Evolutionary conservation across 1,139 yeast species (phyloP).

Genomic region (Suhomyces taliae): DNA sequence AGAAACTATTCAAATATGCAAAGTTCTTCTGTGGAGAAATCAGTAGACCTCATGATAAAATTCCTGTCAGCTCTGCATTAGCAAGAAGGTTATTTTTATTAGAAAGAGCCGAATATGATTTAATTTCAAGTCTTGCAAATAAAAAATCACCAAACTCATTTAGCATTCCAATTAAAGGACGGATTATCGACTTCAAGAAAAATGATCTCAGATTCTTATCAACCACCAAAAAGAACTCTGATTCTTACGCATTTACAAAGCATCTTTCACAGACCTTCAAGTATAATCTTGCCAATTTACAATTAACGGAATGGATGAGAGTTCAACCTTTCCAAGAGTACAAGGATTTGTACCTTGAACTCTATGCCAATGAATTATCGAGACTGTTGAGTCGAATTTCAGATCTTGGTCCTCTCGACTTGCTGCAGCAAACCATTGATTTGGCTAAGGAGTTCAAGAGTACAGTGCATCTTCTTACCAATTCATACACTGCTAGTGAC

Average conservation of each 20-base stretch:
- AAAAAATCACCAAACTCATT: background rate
- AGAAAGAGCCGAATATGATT: constrained; percentile 7
- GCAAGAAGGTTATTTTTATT: constrained; percentile 9
- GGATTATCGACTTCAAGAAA: constrained; percentile 36
- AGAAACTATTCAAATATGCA: constrained; percentile 4
- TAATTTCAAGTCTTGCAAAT: background rate
- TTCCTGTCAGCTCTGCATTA: constrained; percentile 6
- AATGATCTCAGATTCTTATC: constrained; percentile 36
- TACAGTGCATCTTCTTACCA: constrained; percentile 2
- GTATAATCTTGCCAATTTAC: constrained; percentile 23
- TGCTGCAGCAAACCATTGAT: constrained; percentile 9
- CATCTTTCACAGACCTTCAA: constrained; percentile 12
- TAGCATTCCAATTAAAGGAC: constrained; percentile 21
- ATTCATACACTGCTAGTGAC: constrained; percentile 8
- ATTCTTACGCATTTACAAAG: constrained; percentile 11
- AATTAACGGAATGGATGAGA: constrained; percentile 43
- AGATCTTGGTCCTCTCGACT: constrained; percentile 3
- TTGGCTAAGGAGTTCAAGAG: constrained; percentile 10
- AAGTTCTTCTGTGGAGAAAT: constrained; percentile 11
- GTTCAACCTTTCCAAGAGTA: constrained; percentile 38
- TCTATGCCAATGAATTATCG: constrained; percentile 11
- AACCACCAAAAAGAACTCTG: background rate
- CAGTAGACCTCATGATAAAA: constrained; percentile 3
- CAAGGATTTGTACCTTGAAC: constrained; percentile 22
- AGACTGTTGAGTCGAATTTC: constrained; percentile 12